Base-by-base conservation (phyloP, 352 stramenopile species). In the Pelagophyceae sp. region DNA sequence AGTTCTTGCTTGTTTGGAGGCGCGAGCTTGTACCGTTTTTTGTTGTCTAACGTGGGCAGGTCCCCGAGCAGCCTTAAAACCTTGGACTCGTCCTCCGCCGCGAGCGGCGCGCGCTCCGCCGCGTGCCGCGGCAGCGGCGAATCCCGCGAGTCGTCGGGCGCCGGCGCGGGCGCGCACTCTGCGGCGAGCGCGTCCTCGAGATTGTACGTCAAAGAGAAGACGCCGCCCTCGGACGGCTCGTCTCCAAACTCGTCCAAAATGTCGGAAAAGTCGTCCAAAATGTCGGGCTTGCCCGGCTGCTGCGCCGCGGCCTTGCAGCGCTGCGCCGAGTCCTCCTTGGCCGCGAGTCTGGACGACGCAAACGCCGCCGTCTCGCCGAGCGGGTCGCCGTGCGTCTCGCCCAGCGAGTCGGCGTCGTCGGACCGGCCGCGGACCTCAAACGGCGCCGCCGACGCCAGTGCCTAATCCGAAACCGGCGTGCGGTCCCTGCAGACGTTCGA, bases 31-130 rank as follows among this genome's bases (percentile, higher is more conserved):
- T 80, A n/a, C 67, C 1, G 15, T 67, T 82, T 64, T 38, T 81
- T 23, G 60, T 31, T 75, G 50, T 79, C 79, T 29, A 83, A 45
- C 35, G 63, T 74, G 38, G 79, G 79, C 40, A 83, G 60, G 65
- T 83, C 77, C 17, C 77, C 79, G 20, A 83, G 60, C 5, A 79
- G 51, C n/a, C 60, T 63, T 27, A 63, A 29, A 2, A 63, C 54
- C 54, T 63, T 63, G 54, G 27, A n/a, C 54, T 15, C 27, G 54
- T 63, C 54, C 11, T 63, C 54, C 11, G 20, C 6, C 15, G 54
- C 6, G 15, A 6, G 15, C 15, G 54, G 54, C 54, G 15, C 15
- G 15, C 2, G 15, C 11, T 15, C 54, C 15, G 38, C 15, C 11
- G 65, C 38, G 6, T 71, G 6, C 6, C 6, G 63, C 37, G 32